Percentiles rank a stretch among this genome's conserved stretches.
Conservation (phyloP, 2,329 filamentous ascomycete genomes). For the Stachybotrys elegans region DNA sequence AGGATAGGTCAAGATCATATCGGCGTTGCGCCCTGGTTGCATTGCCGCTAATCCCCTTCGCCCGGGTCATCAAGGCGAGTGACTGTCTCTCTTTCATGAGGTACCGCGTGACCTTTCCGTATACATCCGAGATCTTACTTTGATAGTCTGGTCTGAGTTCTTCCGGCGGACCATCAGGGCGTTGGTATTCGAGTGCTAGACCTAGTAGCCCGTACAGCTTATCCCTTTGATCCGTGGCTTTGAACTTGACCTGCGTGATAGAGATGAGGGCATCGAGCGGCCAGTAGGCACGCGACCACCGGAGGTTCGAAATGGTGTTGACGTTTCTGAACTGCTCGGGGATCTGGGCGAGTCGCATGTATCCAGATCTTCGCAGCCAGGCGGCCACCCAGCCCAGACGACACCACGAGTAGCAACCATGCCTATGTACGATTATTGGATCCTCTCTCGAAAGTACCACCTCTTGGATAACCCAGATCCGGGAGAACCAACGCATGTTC, state of each 20-base stretch:
- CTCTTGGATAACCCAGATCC: not conserved
- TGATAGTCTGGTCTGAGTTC: not conserved
- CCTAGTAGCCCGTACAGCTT: constrained; percentile 1
- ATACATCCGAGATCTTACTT: not conserved
- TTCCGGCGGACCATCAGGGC: not conserved
- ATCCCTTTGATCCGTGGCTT: not conserved
- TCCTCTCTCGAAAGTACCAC: not conserved
- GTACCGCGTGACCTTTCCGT: not conserved
- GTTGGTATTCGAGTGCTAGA: not conserved
- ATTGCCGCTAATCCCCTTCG: not conserved
- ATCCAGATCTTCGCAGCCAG: not conserved
- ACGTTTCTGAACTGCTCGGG: not conserved
- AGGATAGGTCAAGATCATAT: not conserved
- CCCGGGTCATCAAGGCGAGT: not conserved
- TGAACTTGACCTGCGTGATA: not conserved
- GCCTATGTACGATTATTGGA: not conserved
- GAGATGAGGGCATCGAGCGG: not conserved
- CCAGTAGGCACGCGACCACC: not conserved
- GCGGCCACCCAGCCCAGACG: not conserved
- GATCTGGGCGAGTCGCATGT: constrained; percentile 1
- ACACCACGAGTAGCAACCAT: not conserved
- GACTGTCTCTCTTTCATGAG: not conserved
- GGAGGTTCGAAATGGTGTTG: not conserved
- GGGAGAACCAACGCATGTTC: not conserved
- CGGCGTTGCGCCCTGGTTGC: not conserved